Base-by-base conservation (phyloP, 805 yeast species). In the Candida alai region DNA sequence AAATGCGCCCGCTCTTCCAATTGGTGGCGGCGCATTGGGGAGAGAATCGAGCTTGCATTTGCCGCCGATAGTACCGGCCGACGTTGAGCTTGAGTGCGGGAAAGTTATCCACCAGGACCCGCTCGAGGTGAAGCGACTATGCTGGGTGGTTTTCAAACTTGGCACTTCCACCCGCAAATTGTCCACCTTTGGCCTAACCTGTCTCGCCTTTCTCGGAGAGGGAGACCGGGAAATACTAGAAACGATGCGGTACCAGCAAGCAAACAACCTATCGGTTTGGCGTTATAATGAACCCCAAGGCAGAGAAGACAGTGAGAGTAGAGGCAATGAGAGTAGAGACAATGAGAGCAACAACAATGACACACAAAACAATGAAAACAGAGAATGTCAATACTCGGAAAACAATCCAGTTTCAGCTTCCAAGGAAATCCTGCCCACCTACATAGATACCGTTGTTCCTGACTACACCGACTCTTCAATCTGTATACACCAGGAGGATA, bases 91-190 rank as follows among this genome's bases (percentile, higher is more conserved):
- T 10, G 39, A 42, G 3, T 8, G 16, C 9, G 17, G 7, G 32
- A 13, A 29, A 29, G 14, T 52, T 1, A 12, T 51, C 6, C 31
- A 38, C 10, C 41, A 43, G 6, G 48, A 52, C 30, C 11, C 42
- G 2, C 19, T 28, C 3, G 47, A 52, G 22, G 35, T 53, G 10
- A 25, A 36, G 4, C 37, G 28, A 5, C 36, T 50, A 2, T 48
- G 56, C 32, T 45, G 44, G 20, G 21, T 45, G 4, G 21, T 56
- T 3, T 28, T 51, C 7, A 34, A 26, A 18, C 44, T 56, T 15
- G 55, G 56, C 3, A 47, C 47, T 1, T 37, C 35, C 21, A 47
- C 58, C 2, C 52, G 58, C 4, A 48, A 37, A 22, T 30, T 37
- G n/a, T 37, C 54, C 2, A 37, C 47, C 4, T 38, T 45, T 27